These are phyloP conservation scores for Neurospora sp. DNA, from an alignment of 2,329 filamentous ascomycete species.

Conservation along the genomic window DNA sequence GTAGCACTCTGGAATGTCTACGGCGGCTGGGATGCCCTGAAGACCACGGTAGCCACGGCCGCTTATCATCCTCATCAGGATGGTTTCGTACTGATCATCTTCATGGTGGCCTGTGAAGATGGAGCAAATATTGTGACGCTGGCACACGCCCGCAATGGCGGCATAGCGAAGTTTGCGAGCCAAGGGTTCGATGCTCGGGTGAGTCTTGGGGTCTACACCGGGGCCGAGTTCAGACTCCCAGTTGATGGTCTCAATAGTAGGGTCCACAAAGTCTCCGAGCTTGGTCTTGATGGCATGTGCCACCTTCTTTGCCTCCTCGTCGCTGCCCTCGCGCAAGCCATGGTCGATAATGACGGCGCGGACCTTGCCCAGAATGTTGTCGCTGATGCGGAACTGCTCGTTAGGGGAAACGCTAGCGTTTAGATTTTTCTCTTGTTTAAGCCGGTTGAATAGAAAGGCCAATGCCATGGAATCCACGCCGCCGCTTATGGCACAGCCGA, in stretches of 20 bases:
- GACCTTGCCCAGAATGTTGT: constrained; percentile 33
- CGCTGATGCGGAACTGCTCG: constrained; percentile 24
- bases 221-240: constrained; percentile 36
- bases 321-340: constrained; percentile 41
- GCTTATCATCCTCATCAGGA: constrained; percentile 65
- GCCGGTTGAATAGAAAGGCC: constrained; percentile 53
- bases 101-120: constrained; percentile 78
- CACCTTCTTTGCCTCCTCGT: constrained; percentile 41
- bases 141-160: constrained; percentile 54
- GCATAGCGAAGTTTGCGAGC: constrained; percentile 70
- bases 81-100: constrained; percentile 86
- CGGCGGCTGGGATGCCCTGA: constrained; percentile 53
- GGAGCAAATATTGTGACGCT: constrained; percentile 37
- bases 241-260: constrained; percentile 23
- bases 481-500: constrained; percentile 67
- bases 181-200: constrained; percentile 64
- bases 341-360: constrained; percentile 49
- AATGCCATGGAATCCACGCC: constrained; percentile 98
- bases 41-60: constrained; percentile 64
- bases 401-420: constrained; percentile 14
- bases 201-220: constrained; percentile 24
- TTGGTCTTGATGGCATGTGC: constrained; percentile 11
- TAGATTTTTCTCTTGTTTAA: constrained; percentile 30
- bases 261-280: background rate
- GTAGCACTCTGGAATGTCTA: constrained; percentile 75